Evolutionary conservation across 75 land plant species (phyloP).

Genomic region (Sequoia sempervirens): DNA sequence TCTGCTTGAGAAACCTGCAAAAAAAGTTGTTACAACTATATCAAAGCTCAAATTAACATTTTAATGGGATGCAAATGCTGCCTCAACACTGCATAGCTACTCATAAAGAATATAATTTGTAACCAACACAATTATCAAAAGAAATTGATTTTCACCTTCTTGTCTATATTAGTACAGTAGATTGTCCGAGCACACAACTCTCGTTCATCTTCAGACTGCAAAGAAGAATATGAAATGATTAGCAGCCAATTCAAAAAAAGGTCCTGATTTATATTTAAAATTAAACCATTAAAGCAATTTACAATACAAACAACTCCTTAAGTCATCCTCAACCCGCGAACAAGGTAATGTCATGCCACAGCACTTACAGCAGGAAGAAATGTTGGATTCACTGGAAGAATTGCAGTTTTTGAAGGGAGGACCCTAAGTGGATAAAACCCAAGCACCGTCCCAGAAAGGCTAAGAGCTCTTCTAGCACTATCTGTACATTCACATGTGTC

Average conservation of each 20-base stretch:
- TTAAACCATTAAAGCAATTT: not conserved
- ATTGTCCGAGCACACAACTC: slow-evolving; percentile 63
- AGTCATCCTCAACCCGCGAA: not conserved
- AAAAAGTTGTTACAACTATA: not conserved
- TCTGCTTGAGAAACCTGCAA: slow-evolving; percentile 50
- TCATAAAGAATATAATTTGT: not conserved
- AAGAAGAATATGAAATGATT: not conserved
- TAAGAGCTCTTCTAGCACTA: slow-evolving; percentile 38
- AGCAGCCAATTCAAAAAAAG: not conserved
- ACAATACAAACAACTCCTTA: not conserved
- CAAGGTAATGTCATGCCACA: not conserved
- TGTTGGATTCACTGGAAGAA: slow-evolving; percentile 48
- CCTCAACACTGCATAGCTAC: not conserved
- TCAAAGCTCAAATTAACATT: not conserved
- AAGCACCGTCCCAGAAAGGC: slow-evolving; percentile 40
- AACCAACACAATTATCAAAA: not conserved
- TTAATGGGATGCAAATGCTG: not conserved
- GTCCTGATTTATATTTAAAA: not conserved
- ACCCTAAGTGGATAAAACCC: slow-evolving; percentile 49
- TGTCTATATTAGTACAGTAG: slow-evolving; percentile 67
- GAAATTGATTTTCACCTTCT: slow-evolving; percentile 35
- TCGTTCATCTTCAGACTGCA: slow-evolving; percentile 67
- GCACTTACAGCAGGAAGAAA: slow-evolving; percentile 38
- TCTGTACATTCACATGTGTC: slow-evolving; percentile 14
- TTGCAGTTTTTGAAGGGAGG: slow-evolving; percentile 52